phyloP scores from a whole-genome alignment of 768 basidiomycete species.

The Tylopilus felleus region DNA sequence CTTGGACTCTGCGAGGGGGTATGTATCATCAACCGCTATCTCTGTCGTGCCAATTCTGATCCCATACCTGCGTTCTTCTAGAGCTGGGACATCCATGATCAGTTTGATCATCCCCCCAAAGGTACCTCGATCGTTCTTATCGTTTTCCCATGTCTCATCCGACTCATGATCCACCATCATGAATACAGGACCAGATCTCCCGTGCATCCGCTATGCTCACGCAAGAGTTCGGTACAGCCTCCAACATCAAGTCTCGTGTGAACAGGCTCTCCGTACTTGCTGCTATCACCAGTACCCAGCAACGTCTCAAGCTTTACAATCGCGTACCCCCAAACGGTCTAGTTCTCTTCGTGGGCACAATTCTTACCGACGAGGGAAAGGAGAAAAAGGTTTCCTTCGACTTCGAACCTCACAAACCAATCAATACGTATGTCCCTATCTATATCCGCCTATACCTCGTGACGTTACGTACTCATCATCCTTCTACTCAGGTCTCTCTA shows the following conservation, averaged over 20 bases:
- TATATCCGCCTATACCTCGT: not conserved
- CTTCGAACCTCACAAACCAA: conserved; percentile 98
- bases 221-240: conserved; percentile 98
- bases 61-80: conserved; percentile 30
- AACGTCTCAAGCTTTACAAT: conserved; percentile 94
- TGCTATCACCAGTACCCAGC: conserved; percentile 97
- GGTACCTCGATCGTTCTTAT: conserved; percentile 39
- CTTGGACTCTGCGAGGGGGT: conserved; percentile 76
- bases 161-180: conserved; percentile 1
- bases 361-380: conserved; percentile 97
- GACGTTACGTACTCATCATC: not conserved
- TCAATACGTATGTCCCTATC: conserved; percentile 77
- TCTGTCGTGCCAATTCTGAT: conserved; percentile 18
- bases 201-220: conserved; percentile 94
- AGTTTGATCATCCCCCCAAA: conserved; percentile 96
- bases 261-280: conserved; percentile 97
- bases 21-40: conserved; percentile 1
- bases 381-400: conserved; percentile 99
- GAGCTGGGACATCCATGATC: conserved; percentile 98
- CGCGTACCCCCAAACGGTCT: conserved; percentile 96
- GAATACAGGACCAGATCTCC: conserved; percentile 82
- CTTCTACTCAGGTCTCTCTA: conserved; percentile 74
- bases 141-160: not conserved
- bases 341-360: conserved; percentile 96
- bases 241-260: conserved; percentile 99